phyloP scores from a whole-genome alignment of 202 grass and related monocot genomes.

The Carex arenaria region DNA sequence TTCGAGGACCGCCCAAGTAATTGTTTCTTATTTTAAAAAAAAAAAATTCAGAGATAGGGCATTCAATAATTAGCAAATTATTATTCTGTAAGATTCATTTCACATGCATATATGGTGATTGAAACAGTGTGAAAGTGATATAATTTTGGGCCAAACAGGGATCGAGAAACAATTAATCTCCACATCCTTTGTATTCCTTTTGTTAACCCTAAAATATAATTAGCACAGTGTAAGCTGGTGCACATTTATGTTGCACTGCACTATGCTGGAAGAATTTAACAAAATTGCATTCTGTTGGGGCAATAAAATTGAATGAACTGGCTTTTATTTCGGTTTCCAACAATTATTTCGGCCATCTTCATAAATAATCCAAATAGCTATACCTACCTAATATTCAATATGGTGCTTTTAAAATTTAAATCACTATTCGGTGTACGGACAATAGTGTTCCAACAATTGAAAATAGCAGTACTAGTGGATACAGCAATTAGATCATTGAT shows the following conservation, averaged over 20 bases:
- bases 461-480: background rate
- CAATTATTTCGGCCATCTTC: constrained; percentile 19
- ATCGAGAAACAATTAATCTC: background rate
- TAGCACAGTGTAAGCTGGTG: constrained; percentile 1
- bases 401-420: background rate
- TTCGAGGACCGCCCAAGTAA: background rate
- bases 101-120: background rate
- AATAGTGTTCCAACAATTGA: constrained; percentile 4
- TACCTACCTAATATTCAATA: constrained; percentile 4
- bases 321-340: constrained; percentile 12
- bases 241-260: background rate
- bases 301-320: background rate
- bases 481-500: background rate
- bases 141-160: background rate
- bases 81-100: background rate
- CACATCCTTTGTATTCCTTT: background rate
- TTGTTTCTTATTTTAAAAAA: background rate
- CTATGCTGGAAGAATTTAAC: background rate
- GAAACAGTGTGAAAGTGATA: background rate
- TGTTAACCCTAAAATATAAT: background rate
- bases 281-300: background rate
- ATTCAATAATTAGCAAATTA: background rate
- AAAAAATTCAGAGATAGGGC: background rate
- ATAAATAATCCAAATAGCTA: constrained; percentile 4
- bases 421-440: background rate